Evolutionary conservation across 2,329 filamentous ascomycete species (phyloP).

Genomic region (Raffaelea ambrosiae): DNA sequence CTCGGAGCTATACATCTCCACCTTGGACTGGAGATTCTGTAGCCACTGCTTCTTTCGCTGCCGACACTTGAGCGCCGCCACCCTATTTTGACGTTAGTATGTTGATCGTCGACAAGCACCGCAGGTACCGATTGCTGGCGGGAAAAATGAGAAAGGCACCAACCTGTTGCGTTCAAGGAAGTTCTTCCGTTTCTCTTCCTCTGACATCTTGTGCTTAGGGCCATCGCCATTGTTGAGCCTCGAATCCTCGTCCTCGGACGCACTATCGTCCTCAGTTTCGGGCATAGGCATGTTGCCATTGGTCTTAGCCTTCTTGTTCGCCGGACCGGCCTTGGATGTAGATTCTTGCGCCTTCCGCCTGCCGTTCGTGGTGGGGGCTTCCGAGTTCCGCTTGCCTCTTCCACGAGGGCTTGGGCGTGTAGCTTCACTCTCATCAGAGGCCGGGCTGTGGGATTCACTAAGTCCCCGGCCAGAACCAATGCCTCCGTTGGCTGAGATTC

Average conservation of each 20-base stretch:
- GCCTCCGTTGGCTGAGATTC: neutral
- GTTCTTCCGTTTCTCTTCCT: conserved; percentile 97
- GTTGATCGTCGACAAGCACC: neutral
- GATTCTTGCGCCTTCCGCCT: conserved; percentile 72
- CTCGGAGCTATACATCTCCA: conserved; percentile 85
- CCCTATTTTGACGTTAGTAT: conserved; percentile 45
- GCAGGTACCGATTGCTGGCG: neutral
- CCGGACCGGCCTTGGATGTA: conserved; percentile 51
- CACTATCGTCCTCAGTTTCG: conserved; percentile 18
- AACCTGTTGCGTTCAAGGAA: conserved; percentile 94
- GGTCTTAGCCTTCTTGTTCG: conserved; percentile 63
- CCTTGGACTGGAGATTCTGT: conserved; percentile 86
- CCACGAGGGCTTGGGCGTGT: conserved; percentile 56
- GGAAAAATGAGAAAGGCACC: neutral
- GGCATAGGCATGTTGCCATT: conserved; percentile 19
- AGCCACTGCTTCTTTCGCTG: conserved; percentile 99
- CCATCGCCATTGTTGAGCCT: conserved; percentile 48
- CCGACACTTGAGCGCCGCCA: conserved; percentile 91
- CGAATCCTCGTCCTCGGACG: conserved; percentile 39
- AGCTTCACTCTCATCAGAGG: conserved; percentile 65
- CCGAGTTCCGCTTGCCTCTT: conserved; percentile 59
- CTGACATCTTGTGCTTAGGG: conserved; percentile 77
- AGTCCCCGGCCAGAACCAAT: conserved; percentile 40
- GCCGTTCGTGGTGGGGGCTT: conserved; percentile 43
- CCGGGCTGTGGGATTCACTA: conserved; percentile 61